A percentile compares a stretch with the other conserved stretches of the same genome.
Conservation (phyloP, 1,139 yeast genomes). For the Candida dubliniensis region DNA sequence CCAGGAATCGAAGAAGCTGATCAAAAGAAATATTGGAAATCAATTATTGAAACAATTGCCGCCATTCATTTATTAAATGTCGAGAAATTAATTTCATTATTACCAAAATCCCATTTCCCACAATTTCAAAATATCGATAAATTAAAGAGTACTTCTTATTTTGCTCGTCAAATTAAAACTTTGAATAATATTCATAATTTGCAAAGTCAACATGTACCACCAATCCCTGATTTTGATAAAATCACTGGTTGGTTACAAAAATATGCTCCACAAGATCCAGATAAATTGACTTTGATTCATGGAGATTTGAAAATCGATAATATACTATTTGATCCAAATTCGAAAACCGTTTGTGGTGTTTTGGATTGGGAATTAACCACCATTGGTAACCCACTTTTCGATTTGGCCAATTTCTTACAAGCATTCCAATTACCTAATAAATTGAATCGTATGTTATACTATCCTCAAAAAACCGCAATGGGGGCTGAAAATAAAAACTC, state of each 20-base stretch:
- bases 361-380: conserved; percentile 73
- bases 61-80: conserved; percentile 57
- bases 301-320: conserved; percentile 73
- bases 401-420: conserved; percentile 60
- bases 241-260: conserved; percentile 44
- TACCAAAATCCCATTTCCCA: conserved; percentile 50
- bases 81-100: conserved; percentile 38
- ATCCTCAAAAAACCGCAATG: conserved; percentile 32
- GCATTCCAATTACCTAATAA: conserved; percentile 51
- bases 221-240: conserved; percentile 50
- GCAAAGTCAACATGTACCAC: conserved; percentile 53
- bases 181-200: conserved; percentile 46
- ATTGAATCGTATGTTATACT: conserved; percentile 29
- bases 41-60: conserved; percentile 52
- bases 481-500: conserved; percentile 40
- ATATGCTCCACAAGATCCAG: conserved; percentile 50
- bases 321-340: conserved; percentile 52
- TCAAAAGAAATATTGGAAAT: conserved; percentile 42
- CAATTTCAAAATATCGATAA: conserved; percentile 36
- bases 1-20: conserved; percentile 31
- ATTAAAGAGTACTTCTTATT: conserved; percentile 38
- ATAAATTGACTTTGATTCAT: conserved; percentile 51
- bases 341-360: conserved; percentile 54
- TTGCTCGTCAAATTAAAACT: conserved; percentile 56
- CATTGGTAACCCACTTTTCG: conserved; percentile 66